Percentiles rank a stretch among this genome's conserved stretches.
Conservation (phyloP, 768 basidiomycete genomes). For the Pleurotus giganteus region DNA sequence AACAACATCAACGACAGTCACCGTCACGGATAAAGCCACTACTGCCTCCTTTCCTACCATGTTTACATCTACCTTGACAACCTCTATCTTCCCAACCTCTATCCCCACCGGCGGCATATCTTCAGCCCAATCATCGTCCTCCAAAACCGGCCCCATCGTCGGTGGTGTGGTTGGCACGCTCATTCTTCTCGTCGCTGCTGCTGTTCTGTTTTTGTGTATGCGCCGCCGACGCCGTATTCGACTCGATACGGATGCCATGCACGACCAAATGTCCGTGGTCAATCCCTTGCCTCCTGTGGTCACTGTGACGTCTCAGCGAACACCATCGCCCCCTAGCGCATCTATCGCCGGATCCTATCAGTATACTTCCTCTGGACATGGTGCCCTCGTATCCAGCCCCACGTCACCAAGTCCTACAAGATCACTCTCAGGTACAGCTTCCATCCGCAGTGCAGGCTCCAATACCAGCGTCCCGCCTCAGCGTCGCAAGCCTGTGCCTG, state of each 20-base stretch:
- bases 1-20: neutral
- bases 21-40: neutral
- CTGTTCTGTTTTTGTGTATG: neutral
- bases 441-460: neutral
- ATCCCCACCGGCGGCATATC: neutral
- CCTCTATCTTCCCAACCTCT: neutral
- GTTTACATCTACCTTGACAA: neutral
- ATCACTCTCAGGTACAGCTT: neutral
- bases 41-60: neutral
- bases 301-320: neutral
- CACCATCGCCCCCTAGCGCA: neutral
- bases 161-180: constrained; percentile 10
- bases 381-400: neutral
- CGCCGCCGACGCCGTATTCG: constrained; percentile 7
- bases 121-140: neutral
- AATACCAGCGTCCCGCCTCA: neutral
- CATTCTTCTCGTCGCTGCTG: neutral
- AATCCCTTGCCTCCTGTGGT: neutral
- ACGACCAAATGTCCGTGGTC: neutral
- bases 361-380: neutral
- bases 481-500: constrained; percentile 4
- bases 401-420: neutral
- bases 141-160: neutral
- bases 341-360: neutral
- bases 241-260: neutral